Conservation (phyloP, 805 yeast species). For the Vanderwaltozyma verrucispora region DNA sequence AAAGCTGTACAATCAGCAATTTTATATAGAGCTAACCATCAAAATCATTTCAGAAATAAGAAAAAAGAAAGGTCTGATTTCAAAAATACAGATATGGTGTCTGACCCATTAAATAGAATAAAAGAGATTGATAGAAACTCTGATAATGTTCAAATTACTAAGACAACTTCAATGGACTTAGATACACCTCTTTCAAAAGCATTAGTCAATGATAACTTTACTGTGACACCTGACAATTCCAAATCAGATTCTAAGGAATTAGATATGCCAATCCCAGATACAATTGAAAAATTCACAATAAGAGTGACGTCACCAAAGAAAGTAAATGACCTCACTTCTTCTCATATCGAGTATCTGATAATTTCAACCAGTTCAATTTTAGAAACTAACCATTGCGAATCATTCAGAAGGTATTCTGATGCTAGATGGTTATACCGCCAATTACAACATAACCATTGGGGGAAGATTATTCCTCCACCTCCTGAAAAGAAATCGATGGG, state of each 20-base stretch:
- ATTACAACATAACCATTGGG: slow-evolving; percentile 77
- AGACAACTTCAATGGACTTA: no score
- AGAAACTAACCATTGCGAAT: slow-evolving; percentile 37
- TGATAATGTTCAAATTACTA: no score
- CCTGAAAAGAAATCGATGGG: slow-evolving; percentile 92
- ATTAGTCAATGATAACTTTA: no score
- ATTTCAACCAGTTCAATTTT: slow-evolving; percentile 40
- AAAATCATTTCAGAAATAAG: no score
- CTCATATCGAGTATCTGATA: slow-evolving; percentile 82
- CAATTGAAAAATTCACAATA: no score
- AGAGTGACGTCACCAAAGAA: slow-evolving; percentile 83
- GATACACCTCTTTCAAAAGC: no score
- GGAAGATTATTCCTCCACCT: slow-evolving; percentile 88
- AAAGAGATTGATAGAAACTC: no score
- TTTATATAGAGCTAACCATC: not conserved
- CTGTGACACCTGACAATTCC: no score
- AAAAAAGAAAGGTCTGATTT: no score
- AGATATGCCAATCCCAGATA: no score
- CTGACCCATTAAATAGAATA: not conserved
- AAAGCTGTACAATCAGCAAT: not conserved
- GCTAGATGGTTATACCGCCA: slow-evolving; percentile 93
- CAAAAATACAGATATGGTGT: no score
- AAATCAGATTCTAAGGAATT: no score
- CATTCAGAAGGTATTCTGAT: slow-evolving; percentile 80
- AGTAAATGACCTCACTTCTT: slow-evolving; percentile 80